Evolutionary conservation across 225 moss, liverwort and hornwort species (phyloP).

Genomic region (Polytrichum commune): DNA sequence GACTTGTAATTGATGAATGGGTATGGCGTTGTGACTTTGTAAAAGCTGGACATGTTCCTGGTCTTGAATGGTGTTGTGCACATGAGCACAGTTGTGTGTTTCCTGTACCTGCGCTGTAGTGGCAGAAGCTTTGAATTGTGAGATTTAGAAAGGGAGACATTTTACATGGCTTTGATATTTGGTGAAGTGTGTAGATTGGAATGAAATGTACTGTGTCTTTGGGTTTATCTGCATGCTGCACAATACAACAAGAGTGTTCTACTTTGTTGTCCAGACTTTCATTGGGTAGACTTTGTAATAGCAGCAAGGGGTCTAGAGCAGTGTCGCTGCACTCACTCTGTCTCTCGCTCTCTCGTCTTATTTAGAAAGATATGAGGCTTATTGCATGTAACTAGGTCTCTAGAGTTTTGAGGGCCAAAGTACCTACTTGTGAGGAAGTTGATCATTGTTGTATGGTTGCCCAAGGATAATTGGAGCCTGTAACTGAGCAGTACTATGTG

Average conservation of each 20-base stretch:
- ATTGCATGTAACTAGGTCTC: neutral
- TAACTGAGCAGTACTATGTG: constrained; percentile 11
- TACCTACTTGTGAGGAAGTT: neutral
- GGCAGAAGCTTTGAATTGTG: too few species aligned
- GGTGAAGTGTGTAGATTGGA: too few species aligned
- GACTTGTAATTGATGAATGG: constrained; percentile 98
- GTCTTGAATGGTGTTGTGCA: too few species aligned
- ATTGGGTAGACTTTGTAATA: neutral
- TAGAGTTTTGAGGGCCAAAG: too few species aligned
- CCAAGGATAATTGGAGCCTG: neutral
- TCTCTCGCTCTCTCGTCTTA: neutral
- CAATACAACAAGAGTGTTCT: too few species aligned
- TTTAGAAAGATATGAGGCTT: neutral
- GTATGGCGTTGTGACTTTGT: constrained; percentile 22
- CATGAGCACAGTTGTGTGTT: too few species aligned
- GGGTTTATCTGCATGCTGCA: too few species aligned
- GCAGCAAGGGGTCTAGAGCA: neutral
- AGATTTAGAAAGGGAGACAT: too few species aligned
- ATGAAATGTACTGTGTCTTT: too few species aligned
- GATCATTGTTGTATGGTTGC: constrained; percentile 6
- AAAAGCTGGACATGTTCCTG: neutral
- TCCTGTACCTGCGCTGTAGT: too few species aligned
- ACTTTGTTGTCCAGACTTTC: too few species aligned
- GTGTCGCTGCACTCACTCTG: neutral
- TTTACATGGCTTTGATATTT: too few species aligned